These are phyloP conservation scores for Esteya vermicola DNA, from an alignment of 2,329 filamentous ascomycete genomes.

Conservation along the genomic window DNA sequence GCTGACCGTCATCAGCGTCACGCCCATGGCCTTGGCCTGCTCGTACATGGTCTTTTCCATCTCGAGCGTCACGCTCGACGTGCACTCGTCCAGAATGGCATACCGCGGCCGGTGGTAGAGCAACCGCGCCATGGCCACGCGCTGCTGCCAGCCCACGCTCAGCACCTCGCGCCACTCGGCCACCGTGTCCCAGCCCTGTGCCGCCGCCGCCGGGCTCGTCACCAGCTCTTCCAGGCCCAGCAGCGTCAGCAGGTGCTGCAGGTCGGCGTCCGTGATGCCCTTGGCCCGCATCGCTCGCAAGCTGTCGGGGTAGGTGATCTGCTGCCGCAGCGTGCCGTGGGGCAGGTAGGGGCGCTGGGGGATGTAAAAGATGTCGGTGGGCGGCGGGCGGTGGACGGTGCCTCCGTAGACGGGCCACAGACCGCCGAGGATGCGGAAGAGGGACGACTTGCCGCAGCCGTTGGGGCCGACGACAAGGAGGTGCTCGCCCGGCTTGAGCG, in stretches of 20 bases:
- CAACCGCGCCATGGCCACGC: slow-evolving; percentile 87
- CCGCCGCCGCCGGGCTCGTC: slow-evolving; percentile 49
- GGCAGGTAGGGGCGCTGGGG: slow-evolving; percentile 91
- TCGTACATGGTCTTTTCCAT: slow-evolving; percentile 96
- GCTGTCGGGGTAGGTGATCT: slow-evolving; percentile 91
- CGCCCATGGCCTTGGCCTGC: slow-evolving; percentile 77
- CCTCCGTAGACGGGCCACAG: slow-evolving; percentile 97
- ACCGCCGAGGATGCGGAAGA: slow-evolving; percentile 92
- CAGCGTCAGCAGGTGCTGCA: slow-evolving; percentile 60
- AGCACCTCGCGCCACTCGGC: slow-evolving; percentile 95
- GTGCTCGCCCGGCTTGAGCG: slow-evolving; percentile 74
- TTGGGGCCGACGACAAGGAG: slow-evolving; percentile 92
- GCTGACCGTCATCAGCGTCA: slow-evolving; percentile 93
- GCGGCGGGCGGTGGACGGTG: slow-evolving; percentile 78
- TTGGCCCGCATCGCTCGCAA: slow-evolving; percentile 77
- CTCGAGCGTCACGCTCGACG: slow-evolving; percentile 84
- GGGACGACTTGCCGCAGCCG: slow-evolving; percentile 88
- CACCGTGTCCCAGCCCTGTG: slow-evolving; percentile 83
- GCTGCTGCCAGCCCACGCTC: slow-evolving; percentile 84
- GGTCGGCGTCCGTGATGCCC: slow-evolving; percentile 66
- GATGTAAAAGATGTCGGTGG: slow-evolving; percentile 94
- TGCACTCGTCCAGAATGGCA: slow-evolving; percentile 95
- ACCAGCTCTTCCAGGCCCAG: slow-evolving; percentile 77
- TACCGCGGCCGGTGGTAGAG: slow-evolving; percentile 91
- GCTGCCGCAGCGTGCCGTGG: slow-evolving; percentile 81